Base-by-base conservation (phyloP, 2,329 filamentous ascomycete genomes). In the Fusarium devonianum region DNA sequence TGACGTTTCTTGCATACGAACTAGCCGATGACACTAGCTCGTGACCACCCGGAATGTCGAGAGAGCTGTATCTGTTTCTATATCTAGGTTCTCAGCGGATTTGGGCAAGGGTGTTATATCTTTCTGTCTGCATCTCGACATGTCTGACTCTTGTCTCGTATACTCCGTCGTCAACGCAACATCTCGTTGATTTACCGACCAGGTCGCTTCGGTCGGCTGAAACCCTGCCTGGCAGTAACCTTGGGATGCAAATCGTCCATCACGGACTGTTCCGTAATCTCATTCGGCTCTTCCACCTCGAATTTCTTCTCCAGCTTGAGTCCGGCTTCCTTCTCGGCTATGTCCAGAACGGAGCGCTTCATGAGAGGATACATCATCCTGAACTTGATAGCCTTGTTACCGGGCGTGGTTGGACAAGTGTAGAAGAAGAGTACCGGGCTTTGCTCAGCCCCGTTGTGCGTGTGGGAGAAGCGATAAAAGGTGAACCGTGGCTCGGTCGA, bases 311-410 rank as follows among this genome's bases (percentile, higher is more conserved):
- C 85, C 4, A 90, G 75, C 47, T 75, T 78, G 39, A 93, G 66
- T 0, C 85, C 86, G 1, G 83, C 86, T 59, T 90, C 83, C 25
- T 73, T 73, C 63, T 86, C 82, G 13, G 89, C 89, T 23, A 86
- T 70, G n/a, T 76, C 73, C 21, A 92, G 75, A 3, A 90, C 87
- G 17, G 83, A 81, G 9, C 82, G 77, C 72, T 86, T 86, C 76
- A 86, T 86, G 18, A 86, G 75, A 23, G 90, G 89, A 69, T 94
- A 94, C 66, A 94, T 73, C 90, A 95, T 95, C 57, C 89, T 81
- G 73, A 89, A 87, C 75, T 90, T 92, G 75, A 94, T 89, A 41
- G 82, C 76, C 73, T 86, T 89, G 41, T 80, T 84, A 19, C 77
- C 81, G 0, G 82, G 74, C 4, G 86, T 79, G 7, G 81, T 75